phyloP scores from a whole-genome alignment of 805 yeast genomes.

The Wickerhamiella qilinensis region DNA sequence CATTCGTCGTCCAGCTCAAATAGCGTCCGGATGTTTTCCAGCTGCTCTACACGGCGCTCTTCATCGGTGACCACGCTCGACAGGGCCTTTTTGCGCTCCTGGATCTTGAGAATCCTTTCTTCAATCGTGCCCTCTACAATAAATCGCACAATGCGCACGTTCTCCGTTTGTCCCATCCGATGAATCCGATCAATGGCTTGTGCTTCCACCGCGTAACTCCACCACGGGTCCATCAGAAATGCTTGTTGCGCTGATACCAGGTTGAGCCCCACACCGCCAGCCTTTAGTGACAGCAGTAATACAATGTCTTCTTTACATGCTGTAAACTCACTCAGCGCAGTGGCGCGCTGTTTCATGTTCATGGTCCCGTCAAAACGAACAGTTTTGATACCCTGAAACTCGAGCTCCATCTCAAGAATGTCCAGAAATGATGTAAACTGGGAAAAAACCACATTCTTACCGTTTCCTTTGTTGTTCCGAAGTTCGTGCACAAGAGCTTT shows the following conservation, averaged over 20 bases:
- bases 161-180: constrained; percentile 67
- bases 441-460: constrained; percentile 74
- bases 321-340: constrained; percentile 41
- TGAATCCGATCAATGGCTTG: constrained; percentile 88
- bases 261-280: constrained; percentile 90
- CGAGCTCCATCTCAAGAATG: constrained; percentile 47
- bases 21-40: constrained; percentile 23
- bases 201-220: constrained; percentile 85
- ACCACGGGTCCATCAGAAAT: constrained; percentile 92
- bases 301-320: constrained; percentile 25
- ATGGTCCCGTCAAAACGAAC: constrained; percentile 75
- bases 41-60: constrained; percentile 20
- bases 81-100: constrained; percentile 46
- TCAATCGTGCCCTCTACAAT: constrained; percentile 74
- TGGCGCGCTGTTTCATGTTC: constrained; percentile 45
- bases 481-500: constrained; percentile 51
- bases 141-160: constrained; percentile 63
- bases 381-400: constrained; percentile 33
- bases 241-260: constrained; percentile 73
- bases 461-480: constrained; percentile 35
- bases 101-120: constrained; percentile 74
- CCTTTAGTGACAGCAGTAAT: constrained; percentile 60
- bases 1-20: constrained; percentile 15
- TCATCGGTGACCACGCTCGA: constrained; percentile 24
- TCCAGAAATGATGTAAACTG: constrained; percentile 78